A percentile compares a stretch with the other conserved stretches of the same genome.
Conservation (phyloP, 208 protist genomes). For the Trypanosoma boissoni region DNA sequence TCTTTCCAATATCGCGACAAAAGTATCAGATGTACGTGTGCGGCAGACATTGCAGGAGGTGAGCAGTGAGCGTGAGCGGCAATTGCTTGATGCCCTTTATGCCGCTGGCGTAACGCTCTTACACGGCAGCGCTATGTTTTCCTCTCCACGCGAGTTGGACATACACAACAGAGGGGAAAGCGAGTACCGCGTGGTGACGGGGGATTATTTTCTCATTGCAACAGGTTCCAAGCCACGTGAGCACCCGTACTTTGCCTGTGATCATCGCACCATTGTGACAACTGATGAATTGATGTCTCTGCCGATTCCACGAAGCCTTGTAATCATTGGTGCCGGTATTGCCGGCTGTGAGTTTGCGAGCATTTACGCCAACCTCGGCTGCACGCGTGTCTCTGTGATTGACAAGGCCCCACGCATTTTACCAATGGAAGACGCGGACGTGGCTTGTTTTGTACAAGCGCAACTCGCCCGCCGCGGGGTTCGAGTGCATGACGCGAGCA, state of each 20-base stretch:
- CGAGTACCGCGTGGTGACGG: constrained; percentile 50
- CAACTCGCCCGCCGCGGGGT: constrained; percentile 44
- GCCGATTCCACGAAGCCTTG: constrained; percentile 55
- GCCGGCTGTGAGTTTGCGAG: constrained; percentile 77
- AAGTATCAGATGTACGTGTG: constrained; percentile 34
- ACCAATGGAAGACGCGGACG: constrained; percentile 62
- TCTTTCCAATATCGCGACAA: constrained; percentile 9
- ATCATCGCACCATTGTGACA: constrained; percentile 41
- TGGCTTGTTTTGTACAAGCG: constrained; percentile 46
- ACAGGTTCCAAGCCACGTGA: constrained; percentile 50
- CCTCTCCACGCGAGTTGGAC: constrained; percentile 47
- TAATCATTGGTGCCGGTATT: constrained; percentile 62
- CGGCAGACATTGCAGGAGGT: constrained; percentile 33
- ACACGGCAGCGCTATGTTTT: constrained; percentile 55
- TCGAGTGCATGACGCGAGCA: constrained; percentile 44
- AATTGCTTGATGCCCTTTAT: constrained; percentile 28
- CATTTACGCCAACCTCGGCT: constrained; percentile 62
- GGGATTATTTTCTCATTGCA: constrained; percentile 75
- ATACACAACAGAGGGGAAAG: constrained; percentile 40
- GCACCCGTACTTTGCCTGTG: constrained; percentile 36
- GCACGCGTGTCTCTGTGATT: constrained; percentile 51
- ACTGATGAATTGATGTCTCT: constrained; percentile 52
- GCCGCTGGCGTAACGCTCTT: constrained; percentile 51
- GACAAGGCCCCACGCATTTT: constrained; percentile 58
- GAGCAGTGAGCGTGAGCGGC: constrained; percentile 36